phyloP scores from a whole-genome alignment of 306 rosid species.

The Parietaria judaica region DNA sequence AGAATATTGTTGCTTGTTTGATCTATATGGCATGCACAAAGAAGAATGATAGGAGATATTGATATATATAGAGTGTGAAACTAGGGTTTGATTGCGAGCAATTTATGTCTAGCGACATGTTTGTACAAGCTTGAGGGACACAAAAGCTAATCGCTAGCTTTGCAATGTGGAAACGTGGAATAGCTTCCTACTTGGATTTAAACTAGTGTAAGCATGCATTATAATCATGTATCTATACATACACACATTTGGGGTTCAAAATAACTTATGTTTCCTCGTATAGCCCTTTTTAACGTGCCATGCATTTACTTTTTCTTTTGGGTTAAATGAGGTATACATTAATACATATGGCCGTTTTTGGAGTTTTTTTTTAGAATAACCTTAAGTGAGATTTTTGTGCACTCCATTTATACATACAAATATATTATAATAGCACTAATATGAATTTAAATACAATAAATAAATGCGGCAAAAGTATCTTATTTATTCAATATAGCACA shows the following conservation, averaged over 20 bases:
- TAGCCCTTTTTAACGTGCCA: constrained; percentile 2
- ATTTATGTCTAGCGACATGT: not conserved
- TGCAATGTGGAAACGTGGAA: constrained; percentile 3
- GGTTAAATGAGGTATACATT: no score
- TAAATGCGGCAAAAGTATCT: no score
- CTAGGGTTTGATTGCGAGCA: constrained; percentile 6
- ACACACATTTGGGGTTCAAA: not conserved
- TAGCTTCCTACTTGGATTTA: not conserved
- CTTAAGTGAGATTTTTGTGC: no score
- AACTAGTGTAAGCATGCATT: not conserved
- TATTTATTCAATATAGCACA: no score
- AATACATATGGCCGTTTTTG: no score
- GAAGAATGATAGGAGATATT: constrained; percentile 2
- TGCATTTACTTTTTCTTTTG: not conserved
- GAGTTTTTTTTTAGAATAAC: no score
- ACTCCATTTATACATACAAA: no score
- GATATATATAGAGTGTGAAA: constrained; percentile 3
- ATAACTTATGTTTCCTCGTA: not conserved
- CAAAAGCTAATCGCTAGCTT: constrained; percentile 18
- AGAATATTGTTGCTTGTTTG: constrained; percentile 2
- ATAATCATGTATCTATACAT: not conserved
- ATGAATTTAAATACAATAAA: no score
- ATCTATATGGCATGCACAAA: constrained; percentile 24
- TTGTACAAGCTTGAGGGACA: constrained; percentile 28
- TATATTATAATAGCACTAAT: no score